phyloP scores from a whole-genome alignment of 371 early-diverging fungal species.

The Umbelopsis sp. region DNA sequence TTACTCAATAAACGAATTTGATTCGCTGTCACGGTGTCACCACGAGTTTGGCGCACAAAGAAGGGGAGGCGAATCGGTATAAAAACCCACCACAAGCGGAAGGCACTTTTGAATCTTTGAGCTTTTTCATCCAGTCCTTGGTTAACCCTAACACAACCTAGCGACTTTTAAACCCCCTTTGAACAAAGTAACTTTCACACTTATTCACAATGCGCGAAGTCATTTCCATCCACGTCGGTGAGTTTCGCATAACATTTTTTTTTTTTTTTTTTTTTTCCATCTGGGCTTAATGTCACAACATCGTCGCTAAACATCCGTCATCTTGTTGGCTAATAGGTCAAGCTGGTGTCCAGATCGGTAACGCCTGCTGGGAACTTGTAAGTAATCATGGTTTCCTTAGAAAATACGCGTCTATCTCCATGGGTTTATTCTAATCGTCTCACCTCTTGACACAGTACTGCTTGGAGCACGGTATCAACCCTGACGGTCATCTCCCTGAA shows the following conservation, averaged over 20 bases:
- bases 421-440: not conserved
- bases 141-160: slow-evolving; percentile 23
- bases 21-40: not conserved
- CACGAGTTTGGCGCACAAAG: not conserved
- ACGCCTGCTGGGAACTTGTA: slow-evolving; percentile 96
- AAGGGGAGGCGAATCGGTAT: not conserved
- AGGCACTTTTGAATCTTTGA: not conserved
- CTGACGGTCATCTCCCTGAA: slow-evolving; percentile 84
- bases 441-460: slow-evolving; percentile 64
- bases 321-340: slow-evolving; percentile 66
- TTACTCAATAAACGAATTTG: slow-evolving; percentile 25
- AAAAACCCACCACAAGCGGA: not conserved
- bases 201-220: slow-evolving; percentile 80
- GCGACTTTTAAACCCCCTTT: slow-evolving; percentile 27
- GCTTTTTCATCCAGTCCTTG: slow-evolving; percentile 1
- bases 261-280: too few species aligned
- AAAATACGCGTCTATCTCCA: not conserved
- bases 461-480: slow-evolving; percentile 92
- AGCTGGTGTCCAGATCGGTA: slow-evolving; percentile 98
- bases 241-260: not conserved
- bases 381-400: slow-evolving; percentile 28
- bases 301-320: not conserved
- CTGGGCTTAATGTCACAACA: not conserved
- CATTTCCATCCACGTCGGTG: slow-evolving; percentile 85
- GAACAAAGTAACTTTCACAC: slow-evolving; percentile 21